These are phyloP conservation scores for Saccharomycopsis crataegensis DNA, from an alignment of 1,139 yeast genomes.

Conservation along the genomic window DNA sequence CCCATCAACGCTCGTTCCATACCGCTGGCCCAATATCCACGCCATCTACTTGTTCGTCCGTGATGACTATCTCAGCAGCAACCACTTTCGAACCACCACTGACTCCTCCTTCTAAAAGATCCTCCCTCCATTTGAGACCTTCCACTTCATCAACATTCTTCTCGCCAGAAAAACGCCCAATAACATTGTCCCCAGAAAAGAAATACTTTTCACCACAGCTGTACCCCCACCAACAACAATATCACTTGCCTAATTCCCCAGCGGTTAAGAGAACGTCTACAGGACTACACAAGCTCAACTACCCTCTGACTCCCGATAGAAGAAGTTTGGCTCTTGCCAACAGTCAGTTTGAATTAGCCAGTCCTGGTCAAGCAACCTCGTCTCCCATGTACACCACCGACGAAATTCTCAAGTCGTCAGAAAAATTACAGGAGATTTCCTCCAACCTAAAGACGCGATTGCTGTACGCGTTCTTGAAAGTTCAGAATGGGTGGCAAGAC, in stretches of 20 bases:
- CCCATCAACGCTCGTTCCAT: neutral
- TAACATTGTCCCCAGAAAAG: constrained; percentile 7
- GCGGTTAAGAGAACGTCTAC: constrained; percentile 9
- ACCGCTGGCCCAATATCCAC: too few species aligned
- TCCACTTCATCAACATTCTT: constrained; percentile 2
- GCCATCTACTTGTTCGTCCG: too few species aligned
- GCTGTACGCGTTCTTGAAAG: constrained; percentile 28
- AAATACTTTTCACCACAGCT: constrained; percentile 8
- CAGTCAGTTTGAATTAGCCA: neutral
- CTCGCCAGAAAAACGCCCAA: constrained; percentile 5
- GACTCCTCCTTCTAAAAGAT: constrained; percentile 15
- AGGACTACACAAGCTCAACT: constrained; percentile 2
- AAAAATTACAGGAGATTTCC: constrained; percentile 25
- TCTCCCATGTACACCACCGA: constrained; percentile 12
- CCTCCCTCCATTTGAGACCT: neutral
- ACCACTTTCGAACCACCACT: constrained; percentile 4
- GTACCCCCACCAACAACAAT: neutral
- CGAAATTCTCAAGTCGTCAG: constrained; percentile 19
- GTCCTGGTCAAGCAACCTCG: neutral
- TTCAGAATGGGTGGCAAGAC: constrained; percentile 21
- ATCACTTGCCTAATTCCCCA: constrained; percentile 6
- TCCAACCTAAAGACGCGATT: constrained; percentile 27
- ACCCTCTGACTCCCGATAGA: constrained; percentile 16
- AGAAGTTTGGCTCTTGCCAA: neutral
- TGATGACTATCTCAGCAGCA: neutral